Base-by-base conservation (phyloP, 2,329 filamentous ascomycete species). In the Aspergillus floridensis region DNA sequence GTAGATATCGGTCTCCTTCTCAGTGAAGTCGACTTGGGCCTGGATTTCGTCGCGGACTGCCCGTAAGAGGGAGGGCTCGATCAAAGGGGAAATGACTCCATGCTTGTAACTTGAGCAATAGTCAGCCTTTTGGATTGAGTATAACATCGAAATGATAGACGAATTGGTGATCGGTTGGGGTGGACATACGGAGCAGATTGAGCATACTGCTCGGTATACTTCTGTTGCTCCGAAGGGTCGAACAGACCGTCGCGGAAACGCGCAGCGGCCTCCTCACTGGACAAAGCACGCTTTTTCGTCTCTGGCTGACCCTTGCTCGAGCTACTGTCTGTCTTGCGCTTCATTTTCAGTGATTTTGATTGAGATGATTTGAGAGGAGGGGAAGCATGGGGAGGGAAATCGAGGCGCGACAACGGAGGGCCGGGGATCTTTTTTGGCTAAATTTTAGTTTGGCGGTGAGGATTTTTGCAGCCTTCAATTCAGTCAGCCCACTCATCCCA, bases 1-100 rank as follows among this genome's bases (percentile, higher is more conserved):
- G 85, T 99, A 99, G 69, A 99, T 99, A 76, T 99, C 95, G 51
- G 95, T 99, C 78, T 99, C 95, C 77, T 99, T 99, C 68, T 93
- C 93, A 12, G 95, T 97, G 80, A 99, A 99, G 66, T 91, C 88
- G 66, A 99, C 90, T 72, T 96, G 93, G 67, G 89, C 84, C 76
- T 89, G 88, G 76, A 98, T 93, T 79, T 99, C 95, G 70, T 84
- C 80, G 72, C 95, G 92, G 60, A 99, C 95, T 57, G 86, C 83
- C 70, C 93, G 93, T 50, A 99, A 86, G 19, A 99, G 87, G 51
- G 81, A 76, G 68, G 93, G 89, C 76, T 95, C 82, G 73, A 98
- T 88, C 48, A 99, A 81, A 56, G 85, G 81, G 66, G 87, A 83
- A 72, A 99, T 96, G 54, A 99, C 93, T 67, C 90, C 90, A 75